These are phyloP conservation scores for Begonia fuchsioides DNA, from an alignment of 306 rosid species.

Conservation along the genomic window DNA sequence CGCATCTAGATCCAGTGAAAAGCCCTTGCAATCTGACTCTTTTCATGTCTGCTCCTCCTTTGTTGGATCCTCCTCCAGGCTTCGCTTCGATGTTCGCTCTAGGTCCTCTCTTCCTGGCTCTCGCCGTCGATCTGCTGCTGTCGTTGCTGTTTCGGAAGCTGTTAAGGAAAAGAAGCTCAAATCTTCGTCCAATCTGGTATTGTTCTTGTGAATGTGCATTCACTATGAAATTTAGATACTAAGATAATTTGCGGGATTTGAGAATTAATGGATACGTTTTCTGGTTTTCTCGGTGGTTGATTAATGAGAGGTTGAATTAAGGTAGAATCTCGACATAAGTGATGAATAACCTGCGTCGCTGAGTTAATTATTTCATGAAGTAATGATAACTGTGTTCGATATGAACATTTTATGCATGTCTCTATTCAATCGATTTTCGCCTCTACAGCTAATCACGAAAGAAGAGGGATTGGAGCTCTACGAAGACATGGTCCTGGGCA, in stretches of 20 bases:
- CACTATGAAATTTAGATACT: not conserved
- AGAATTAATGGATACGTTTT: too few species aligned
- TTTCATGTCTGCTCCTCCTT: slow-evolving; percentile 28
- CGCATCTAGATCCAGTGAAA: slow-evolving; percentile 63
- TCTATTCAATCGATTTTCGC: not conserved
- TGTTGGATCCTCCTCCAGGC: slow-evolving; percentile 51
- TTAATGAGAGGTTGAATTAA: too few species aligned
- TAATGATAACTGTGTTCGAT: too few species aligned
- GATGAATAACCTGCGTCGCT: too few species aligned
- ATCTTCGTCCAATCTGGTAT: slow-evolving; percentile 51
- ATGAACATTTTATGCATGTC: too few species aligned
- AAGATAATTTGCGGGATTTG: not conserved
- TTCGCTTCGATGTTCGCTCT: slow-evolving; percentile 30
- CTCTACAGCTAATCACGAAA: slow-evolving; percentile 58
- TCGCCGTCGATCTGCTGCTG: slow-evolving; percentile 30
- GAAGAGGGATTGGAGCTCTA: slow-evolving; percentile 84
- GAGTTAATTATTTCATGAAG: too few species aligned
- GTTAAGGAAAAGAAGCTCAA: slow-evolving; percentile 38
- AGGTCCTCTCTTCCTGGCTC: slow-evolving; percentile 9
- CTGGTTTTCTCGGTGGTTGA: too few species aligned
- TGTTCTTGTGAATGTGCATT: not conserved
- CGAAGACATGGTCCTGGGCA: slow-evolving; percentile 90
- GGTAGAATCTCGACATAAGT: too few species aligned
- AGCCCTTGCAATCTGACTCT: slow-evolving; percentile 27
- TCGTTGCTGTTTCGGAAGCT: slow-evolving; percentile 47